Percentiles rank a stretch among this genome's conserved stretches.
phyloP scores from a whole-genome alignment of 306 rosid species.

The Comarum palustre region DNA sequence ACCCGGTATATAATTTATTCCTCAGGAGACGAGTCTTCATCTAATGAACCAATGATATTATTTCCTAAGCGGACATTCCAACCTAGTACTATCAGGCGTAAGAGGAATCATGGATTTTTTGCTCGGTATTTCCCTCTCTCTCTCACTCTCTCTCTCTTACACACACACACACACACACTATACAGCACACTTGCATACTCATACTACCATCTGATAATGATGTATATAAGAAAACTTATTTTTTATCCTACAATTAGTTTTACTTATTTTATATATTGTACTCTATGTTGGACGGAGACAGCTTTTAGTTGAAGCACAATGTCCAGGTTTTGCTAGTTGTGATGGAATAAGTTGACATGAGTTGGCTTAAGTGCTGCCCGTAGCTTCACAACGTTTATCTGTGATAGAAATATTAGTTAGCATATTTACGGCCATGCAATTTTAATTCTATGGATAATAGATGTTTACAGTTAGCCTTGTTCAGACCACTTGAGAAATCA shows the following conservation, averaged over 20 bases:
- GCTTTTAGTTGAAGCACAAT: background rate
- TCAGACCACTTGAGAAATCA: background rate
- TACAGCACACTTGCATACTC: background rate
- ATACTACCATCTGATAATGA: background rate
- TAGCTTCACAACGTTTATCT: background rate
- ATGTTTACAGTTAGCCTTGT: background rate
- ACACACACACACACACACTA: background rate
- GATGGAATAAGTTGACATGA: background rate
- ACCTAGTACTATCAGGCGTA: slow-evolving; percentile 73
- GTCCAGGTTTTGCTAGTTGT: background rate
- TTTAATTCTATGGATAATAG: background rate
- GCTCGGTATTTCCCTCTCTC: slow-evolving; percentile 50
- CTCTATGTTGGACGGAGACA: background rate
- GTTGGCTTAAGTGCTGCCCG: background rate
- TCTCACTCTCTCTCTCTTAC: no score
- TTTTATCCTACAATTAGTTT: background rate
- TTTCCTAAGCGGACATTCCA: slow-evolving; percentile 86
- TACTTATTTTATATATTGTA: background rate
- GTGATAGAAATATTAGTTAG: background rate
- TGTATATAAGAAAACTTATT: no score
- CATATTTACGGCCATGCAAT: background rate
- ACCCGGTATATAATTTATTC: background rate
- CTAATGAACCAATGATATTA: slow-evolving; percentile 71
- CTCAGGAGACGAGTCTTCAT: slow-evolving; percentile 53
- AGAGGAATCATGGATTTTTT: slow-evolving; percentile 90